These are phyloP conservation scores for Boechera stricta DNA, from an alignment of 345 rosid species.

Conservation along the genomic window DNA sequence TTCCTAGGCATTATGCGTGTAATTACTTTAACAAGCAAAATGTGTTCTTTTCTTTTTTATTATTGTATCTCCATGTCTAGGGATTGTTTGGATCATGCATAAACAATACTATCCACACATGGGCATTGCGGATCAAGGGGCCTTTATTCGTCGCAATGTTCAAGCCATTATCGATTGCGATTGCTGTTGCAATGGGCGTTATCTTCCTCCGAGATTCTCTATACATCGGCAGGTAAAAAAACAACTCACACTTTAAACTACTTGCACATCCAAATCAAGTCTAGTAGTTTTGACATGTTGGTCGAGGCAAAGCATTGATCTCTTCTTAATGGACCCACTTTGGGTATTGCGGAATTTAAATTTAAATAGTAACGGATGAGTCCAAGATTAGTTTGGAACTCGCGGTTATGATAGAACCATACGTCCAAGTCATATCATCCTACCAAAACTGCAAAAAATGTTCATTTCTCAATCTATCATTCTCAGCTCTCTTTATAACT, in stretches of 20 bases:
- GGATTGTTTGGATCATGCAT: slow-evolving; percentile 72
- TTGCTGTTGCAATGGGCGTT: slow-evolving; percentile 72
- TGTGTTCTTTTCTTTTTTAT: background rate
- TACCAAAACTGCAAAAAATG: background rate
- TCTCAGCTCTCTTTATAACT: background rate
- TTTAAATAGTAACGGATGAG: background rate
- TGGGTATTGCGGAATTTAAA: background rate
- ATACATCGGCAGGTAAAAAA: slow-evolving; percentile 66
- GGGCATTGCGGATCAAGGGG: slow-evolving; percentile 72
- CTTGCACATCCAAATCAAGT: background rate
- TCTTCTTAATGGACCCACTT: background rate
- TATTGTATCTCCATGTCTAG: slow-evolving; percentile 40
- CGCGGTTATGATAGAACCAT: background rate
- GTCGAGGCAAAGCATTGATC: background rate
- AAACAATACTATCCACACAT: slow-evolving; percentile 59
- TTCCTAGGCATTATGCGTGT: background rate
- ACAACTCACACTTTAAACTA: background rate
- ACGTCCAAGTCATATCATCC: background rate
- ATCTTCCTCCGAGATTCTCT: slow-evolving; percentile 75
- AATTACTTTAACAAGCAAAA: background rate
- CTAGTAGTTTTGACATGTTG: slow-evolving; percentile 2
- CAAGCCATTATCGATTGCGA: slow-evolving; percentile 75
- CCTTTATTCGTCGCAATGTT: slow-evolving; percentile 79
- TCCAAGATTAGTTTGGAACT: slow-evolving; percentile 11
- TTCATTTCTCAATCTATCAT: background rate